Percentiles rank a stretch among this genome's conserved stretches.
Conservation (phyloP, 768 basidiomycete species). For the Pleurotus eryngii region DNA sequence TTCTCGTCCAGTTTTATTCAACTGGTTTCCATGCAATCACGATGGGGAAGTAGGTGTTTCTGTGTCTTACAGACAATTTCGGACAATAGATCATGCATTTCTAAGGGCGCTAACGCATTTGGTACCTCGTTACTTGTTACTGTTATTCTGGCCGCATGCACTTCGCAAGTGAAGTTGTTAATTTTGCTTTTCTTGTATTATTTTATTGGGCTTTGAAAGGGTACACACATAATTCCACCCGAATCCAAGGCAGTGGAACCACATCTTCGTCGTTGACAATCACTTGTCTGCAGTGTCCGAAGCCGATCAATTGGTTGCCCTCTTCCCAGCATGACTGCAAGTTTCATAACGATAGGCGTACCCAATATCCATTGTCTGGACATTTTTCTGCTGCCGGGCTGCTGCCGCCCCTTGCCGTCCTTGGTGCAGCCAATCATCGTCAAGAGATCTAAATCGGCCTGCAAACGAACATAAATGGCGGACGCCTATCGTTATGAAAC, state of each 20-base stretch:
- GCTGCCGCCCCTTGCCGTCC: too few relatives aligned
- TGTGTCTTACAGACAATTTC: slow-evolving; percentile 3
- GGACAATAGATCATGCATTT: slow-evolving; percentile 1
- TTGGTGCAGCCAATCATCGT: too few relatives aligned
- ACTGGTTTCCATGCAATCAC: background rate
- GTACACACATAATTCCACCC: background rate
- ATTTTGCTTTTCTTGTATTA: background rate
- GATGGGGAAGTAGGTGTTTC: background rate
- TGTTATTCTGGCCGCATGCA: background rate
- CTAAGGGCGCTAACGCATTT: slow-evolving; percentile 1
- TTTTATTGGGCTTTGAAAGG: slow-evolving; percentile 4
- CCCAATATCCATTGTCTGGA: too few relatives aligned
- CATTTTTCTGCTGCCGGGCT: too few relatives aligned
- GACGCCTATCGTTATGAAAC: too few relatives aligned
- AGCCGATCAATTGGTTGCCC: too few relatives aligned
- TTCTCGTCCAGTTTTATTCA: background rate
- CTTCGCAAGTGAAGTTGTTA: slow-evolving; percentile 10
- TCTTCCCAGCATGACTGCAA: background rate
- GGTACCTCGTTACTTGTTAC: slow-evolving; percentile 4
- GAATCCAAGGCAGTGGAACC: background rate
- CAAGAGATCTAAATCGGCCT: too few relatives aligned
- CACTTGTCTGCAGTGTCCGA: background rate
- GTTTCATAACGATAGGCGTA: too few relatives aligned
- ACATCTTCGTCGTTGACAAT: background rate
- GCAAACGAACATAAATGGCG: too few relatives aligned